Conservation (phyloP, 768 basidiomycete genomes). For the Exsudoporus frostii region DNA sequence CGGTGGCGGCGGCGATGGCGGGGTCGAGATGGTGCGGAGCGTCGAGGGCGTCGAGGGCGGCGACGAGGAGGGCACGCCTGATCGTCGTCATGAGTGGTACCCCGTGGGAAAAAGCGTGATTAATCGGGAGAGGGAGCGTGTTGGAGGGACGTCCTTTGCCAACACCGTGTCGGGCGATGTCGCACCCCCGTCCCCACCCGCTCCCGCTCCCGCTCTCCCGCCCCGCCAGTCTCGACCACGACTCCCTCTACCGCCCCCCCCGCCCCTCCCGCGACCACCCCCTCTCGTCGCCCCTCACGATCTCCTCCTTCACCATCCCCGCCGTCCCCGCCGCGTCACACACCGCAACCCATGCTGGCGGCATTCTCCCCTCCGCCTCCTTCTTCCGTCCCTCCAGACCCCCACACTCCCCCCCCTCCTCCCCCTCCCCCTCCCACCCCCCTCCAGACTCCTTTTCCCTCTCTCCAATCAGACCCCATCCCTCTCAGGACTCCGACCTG, state of each 20-base stretch:
- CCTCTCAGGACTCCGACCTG: slow-evolving; percentile 42
- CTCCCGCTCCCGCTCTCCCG: slow-evolving; percentile 1
- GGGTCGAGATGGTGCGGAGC: slow-evolving; percentile 55
- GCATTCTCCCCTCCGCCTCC: slow-evolving; percentile 73
- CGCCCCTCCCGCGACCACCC: slow-evolving; percentile 17
- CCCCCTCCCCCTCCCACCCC: slow-evolving; percentile 30
- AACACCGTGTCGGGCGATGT: background rate
- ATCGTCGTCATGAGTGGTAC: background rate
- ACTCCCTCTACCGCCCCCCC: slow-evolving; percentile 2
- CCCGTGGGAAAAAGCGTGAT: slow-evolving; percentile 15
- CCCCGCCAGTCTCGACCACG: slow-evolving; percentile 19
- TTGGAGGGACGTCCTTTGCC: background rate
- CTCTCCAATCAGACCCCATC: slow-evolving; percentile 35
- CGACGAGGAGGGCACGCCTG: slow-evolving; percentile 44
- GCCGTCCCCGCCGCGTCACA: slow-evolving; percentile 32
- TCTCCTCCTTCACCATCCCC: slow-evolving; percentile 26
- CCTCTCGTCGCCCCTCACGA: slow-evolving; percentile 27
- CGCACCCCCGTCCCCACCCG: background rate
- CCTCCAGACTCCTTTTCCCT: slow-evolving; percentile 38
- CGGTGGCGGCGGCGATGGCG: slow-evolving; percentile 46
- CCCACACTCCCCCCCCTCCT: slow-evolving; percentile 42
- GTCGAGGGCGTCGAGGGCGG: slow-evolving; percentile 48
- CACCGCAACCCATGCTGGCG: slow-evolving; percentile 66
- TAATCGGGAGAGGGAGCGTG: background rate
- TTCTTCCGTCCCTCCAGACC: slow-evolving; percentile 76